Base-by-base conservation (phyloP, 2,329 filamentous ascomycete species). In the Pseudogymnoascus sp. region DNA sequence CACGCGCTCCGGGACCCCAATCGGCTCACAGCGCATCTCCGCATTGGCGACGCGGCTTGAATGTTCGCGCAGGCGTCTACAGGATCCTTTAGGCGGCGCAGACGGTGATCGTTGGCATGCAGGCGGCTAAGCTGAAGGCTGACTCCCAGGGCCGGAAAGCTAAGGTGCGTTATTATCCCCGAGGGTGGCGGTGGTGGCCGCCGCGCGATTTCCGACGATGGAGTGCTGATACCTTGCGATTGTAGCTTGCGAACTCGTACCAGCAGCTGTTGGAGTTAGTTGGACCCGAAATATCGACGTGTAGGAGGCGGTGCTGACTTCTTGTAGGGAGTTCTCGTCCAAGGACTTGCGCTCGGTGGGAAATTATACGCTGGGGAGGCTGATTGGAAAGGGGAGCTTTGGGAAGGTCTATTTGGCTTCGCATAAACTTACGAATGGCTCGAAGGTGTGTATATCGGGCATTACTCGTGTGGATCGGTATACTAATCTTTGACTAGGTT, bases 381-480 rank as follows among this genome's bases (percentile, higher is more conserved):
- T 99, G 64, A 96, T 99, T 74, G 95, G 95, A 69, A 99, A 98
- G 75, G 95, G 95, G 64, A 97, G 93, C 67, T 99, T 99, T 77
- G 95, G 95, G 71, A 98, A 97, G 78, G 95, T 99, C 72, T 99
- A 99, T 76, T 83, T 99, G 64, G 95, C 93, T 64, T 87, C 88
- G 53, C 95, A 99, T 77, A 98, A 97, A 77, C 91, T 99, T 76
- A 98, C 91, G 72, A 97, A 97, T 86, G 93, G 93, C 72, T 96
- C 93, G 74, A 98, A 97, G 86, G 92, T 93, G 72, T 66, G 80
- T 63, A 59, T 14, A 16, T 62, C n/a, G 7, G n/a, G n/a, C 19
- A 56, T 10, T 2, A n/a, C 19, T n/a, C 10, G 31, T 16, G 35
- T 26, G 37, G 53, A 22, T 53, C 16, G 4, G 35, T 26, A n/a